A percentile compares a stretch with the other conserved stretches of the same genome.
Evolutionary conservation across 495 filamentous ascomycete species (phyloP).

Genomic region (Neurospora sp.): DNA sequence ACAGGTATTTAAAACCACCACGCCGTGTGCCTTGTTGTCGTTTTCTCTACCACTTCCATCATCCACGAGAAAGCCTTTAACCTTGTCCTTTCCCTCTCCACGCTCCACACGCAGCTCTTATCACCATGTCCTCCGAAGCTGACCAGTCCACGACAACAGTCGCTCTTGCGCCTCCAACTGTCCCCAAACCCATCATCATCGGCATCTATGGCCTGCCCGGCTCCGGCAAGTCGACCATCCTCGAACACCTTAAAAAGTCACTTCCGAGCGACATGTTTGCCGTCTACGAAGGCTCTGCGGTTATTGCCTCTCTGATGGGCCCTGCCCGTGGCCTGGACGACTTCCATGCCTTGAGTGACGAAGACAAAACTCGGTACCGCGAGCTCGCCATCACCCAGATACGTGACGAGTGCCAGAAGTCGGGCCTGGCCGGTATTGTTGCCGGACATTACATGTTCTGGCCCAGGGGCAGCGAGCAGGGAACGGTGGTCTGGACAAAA

Average conservation of each 20-base stretch:
- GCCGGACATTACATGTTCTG: conserved; percentile 56
- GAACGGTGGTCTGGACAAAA: conserved; percentile 30
- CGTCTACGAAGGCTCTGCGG: conserved; percentile 45
- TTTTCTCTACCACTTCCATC: background rate
- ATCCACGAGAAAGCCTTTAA: background rate
- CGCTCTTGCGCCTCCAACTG: too few species aligned
- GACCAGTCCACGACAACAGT: background rate
- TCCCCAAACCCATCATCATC: conserved; percentile 33
- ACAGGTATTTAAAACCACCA: background rate
- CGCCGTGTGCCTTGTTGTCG: background rate
- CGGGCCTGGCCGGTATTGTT: conserved; percentile 38
- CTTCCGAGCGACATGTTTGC: conserved; percentile 31
- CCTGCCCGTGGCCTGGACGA: conserved; percentile 30
- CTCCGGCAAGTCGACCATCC: conserved; percentile 46
- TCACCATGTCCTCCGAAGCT: background rate
- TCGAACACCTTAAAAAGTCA: conserved; percentile 32
- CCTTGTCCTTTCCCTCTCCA: background rate
- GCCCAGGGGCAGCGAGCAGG: conserved; percentile 28
- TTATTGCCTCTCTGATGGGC: conserved; percentile 38
- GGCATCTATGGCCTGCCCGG: conserved; percentile 55
- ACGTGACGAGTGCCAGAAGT: conserved; percentile 24
- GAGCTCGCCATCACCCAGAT: conserved; percentile 42
- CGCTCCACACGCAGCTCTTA: background rate
- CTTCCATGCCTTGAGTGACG: conserved; percentile 38
- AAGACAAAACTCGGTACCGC: conserved; percentile 32